Evolutionary conservation across 2,329 filamentous ascomycete species (phyloP).

Genomic region (Rhinocladiella mackenziei): DNA sequence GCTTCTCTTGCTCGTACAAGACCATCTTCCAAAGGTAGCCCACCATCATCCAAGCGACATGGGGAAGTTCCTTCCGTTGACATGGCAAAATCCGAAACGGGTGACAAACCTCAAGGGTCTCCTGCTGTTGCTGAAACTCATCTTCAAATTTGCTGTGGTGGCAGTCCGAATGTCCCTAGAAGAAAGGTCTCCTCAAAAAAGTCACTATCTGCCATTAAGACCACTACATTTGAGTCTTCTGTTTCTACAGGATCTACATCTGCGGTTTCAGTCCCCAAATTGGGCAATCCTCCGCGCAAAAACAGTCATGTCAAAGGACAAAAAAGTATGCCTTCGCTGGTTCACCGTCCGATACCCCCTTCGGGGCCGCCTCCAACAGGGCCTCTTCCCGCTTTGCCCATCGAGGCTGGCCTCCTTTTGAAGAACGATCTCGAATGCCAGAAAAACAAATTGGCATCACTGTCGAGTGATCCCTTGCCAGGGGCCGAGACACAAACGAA

Average conservation of each 20-base stretch:
- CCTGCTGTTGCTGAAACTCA: constrained; percentile 15
- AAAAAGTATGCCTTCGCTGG: constrained; percentile 22
- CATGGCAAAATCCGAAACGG: not conserved
- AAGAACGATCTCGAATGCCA: not conserved
- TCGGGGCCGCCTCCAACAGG: constrained; percentile 20
- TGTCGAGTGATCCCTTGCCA: no score
- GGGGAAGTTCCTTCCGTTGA: constrained; percentile 6
- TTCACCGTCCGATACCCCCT: constrained; percentile 8
- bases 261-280: not conserved
- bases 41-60: constrained; percentile 3
- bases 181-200: not conserved
- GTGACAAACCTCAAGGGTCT: constrained; percentile 11
- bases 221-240: constrained; percentile 8
- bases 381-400: constrained; percentile 21
- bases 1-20: not conserved
- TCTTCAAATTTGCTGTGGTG: constrained; percentile 12
- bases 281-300: constrained; percentile 9
- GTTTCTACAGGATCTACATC: no score
- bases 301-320: constrained; percentile 13
- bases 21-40: constrained; percentile 4
- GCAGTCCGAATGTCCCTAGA: not conserved
- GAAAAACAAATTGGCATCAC: no score
- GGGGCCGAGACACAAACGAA: no score
- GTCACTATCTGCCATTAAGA: constrained; percentile 7
- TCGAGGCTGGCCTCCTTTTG: constrained; percentile 1